Percentiles rank a stretch among this genome's conserved stretches.
phyloP scores from a whole-genome alignment of 129 eudicot species.

The Apium graveolens region DNA sequence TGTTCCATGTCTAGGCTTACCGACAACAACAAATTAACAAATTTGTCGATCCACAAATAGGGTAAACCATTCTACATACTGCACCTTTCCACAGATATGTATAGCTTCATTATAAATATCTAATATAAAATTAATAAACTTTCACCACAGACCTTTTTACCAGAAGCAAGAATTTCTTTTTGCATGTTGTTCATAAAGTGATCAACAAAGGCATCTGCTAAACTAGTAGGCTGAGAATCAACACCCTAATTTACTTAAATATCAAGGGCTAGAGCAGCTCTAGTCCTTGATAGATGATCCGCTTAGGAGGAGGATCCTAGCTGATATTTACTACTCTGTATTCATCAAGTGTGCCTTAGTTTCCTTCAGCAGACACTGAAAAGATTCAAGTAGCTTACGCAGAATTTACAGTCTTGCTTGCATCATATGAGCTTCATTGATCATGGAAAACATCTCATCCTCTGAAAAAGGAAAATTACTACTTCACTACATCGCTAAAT shows the following conservation, averaged over 20 bases:
- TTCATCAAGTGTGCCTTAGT: not conserved
- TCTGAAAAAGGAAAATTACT: slow-evolving; percentile 31
- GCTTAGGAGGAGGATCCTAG: not conserved
- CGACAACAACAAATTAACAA: not conserved
- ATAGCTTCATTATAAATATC: not conserved
- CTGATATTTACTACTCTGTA: not conserved
- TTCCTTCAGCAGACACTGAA: not conserved
- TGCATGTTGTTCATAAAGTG: not conserved
- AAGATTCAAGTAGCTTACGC: not conserved
- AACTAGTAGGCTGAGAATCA: not conserved
- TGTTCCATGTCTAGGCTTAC: not conserved
- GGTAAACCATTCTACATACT: not conserved
- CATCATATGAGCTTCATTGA: slow-evolving; percentile 2
- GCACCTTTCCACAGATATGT: not conserved
- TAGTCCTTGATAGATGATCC: too few relatives aligned
- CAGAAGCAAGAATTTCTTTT: not conserved
- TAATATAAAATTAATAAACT: not conserved
- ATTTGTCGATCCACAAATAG: not conserved
- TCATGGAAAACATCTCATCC: slow-evolving; percentile 81
- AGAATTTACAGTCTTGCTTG: not conserved
- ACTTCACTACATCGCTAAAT: slow-evolving; percentile 1
- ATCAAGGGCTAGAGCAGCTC: not conserved
- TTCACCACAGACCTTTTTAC: not conserved
- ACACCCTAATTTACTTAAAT: not conserved
- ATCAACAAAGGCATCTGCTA: not conserved